These are phyloP conservation scores for Fusarium proliferatum DNA, from an alignment of 2,329 filamentous ascomycete genomes.

Conservation along the genomic window DNA sequence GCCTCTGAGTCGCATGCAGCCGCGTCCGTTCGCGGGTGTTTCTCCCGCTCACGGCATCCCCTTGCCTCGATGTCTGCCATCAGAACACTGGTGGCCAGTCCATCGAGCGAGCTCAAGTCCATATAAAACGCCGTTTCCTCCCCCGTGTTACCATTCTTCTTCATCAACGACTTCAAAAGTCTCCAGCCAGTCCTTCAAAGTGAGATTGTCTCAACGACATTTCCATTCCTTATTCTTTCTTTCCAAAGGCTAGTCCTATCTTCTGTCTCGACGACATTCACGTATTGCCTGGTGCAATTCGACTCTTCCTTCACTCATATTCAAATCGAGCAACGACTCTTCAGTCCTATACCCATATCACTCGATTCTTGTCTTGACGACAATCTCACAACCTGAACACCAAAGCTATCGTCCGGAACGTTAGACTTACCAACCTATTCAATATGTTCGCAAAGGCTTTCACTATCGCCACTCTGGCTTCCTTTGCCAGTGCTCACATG, in stretches of 20 bases:
- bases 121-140: slow-evolving; percentile 42
- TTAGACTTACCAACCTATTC: too few relatives aligned
- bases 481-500: slow-evolving; percentile 79
- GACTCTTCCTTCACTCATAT: slow-evolving; percentile 37
- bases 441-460: slow-evolving; percentile 62
- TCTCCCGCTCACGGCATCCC: slow-evolving; percentile 18
- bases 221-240: slow-evolving; percentile 45
- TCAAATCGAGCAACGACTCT: slow-evolving; percentile 34
- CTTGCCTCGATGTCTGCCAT: slow-evolving; percentile 28
- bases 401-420: slow-evolving; percentile 50
- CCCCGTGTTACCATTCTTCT: slow-evolving; percentile 13
- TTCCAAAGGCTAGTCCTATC: slow-evolving; percentile 45
- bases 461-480: slow-evolving; percentile 66
- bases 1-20: slow-evolving; percentile 23
- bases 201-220: slow-evolving; percentile 46
- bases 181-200: slow-evolving; percentile 44
- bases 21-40: slow-evolving; percentile 37
- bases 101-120: slow-evolving; percentile 22
- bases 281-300: slow-evolving; percentile 46
- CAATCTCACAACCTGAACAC: slow-evolving; percentile 38
- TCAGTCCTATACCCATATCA: slow-evolving; percentile 34
- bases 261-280: slow-evolving; percentile 35
- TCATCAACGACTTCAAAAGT: slow-evolving; percentile 44
- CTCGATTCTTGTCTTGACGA: slow-evolving; percentile 46
- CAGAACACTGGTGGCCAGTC: slow-evolving; percentile 31